A percentile compares a stretch with the other conserved stretches of the same genome.
Evolutionary conservation across 73 alveolate species (phyloP).

Genomic region (Paramecium sexaurelia): DNA sequence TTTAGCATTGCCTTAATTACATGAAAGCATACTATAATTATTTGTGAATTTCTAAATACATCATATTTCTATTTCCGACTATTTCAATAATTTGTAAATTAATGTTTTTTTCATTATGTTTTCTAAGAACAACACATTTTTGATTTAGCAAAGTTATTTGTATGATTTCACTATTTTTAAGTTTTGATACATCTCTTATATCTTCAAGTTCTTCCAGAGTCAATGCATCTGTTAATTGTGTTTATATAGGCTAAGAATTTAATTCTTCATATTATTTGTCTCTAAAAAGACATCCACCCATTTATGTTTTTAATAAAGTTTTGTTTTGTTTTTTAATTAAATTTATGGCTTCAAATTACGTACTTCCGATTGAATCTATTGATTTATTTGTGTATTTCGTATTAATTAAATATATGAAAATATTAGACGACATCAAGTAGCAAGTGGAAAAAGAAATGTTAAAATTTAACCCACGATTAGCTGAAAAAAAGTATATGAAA

Average conservation of each 20-base stretch:
- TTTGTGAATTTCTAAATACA: slow-evolving; percentile 37
- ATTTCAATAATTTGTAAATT: background rate
- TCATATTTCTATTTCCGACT: background rate
- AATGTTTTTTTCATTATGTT: background rate
- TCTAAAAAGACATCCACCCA: slow-evolving; percentile 1
- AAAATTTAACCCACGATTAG: slow-evolving; percentile 36
- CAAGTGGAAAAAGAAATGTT: slow-evolving; percentile 43
- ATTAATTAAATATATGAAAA: slow-evolving; percentile 34
- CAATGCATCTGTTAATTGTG: background rate
- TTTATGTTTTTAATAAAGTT: background rate
- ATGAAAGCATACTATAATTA: slow-evolving; percentile 8
- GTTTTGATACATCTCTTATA: background rate
- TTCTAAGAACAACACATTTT: background rate
- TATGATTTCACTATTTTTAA: background rate
- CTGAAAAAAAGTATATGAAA: slow-evolving; percentile 43
- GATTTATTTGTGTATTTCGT: background rate
- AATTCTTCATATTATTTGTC: background rate
- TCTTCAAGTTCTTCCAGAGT: background rate
- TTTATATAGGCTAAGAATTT: background rate
- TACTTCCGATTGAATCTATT: background rate
- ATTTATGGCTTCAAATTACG: background rate
- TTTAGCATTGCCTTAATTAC: slow-evolving; percentile 19
- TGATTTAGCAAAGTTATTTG: background rate
- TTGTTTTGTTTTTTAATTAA: background rate
- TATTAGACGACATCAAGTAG: slow-evolving; percentile 30